Conservation (phyloP, 1,139 yeast species). For the Suhomyces terraborum region DNA sequence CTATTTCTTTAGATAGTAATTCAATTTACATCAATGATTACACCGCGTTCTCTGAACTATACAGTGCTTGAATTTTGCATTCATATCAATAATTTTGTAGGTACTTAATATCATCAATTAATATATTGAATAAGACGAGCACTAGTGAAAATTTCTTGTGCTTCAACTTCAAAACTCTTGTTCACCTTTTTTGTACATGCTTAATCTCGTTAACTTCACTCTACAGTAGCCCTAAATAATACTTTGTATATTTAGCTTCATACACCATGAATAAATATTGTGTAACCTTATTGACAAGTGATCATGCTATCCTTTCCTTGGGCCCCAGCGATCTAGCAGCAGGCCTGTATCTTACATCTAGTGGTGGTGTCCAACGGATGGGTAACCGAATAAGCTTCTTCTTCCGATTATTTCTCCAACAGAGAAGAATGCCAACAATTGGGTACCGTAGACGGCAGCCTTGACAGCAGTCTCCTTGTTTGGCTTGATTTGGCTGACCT, state of each 20-base stretch:
- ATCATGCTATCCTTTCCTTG: constrained; percentile 2
- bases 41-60: no score
- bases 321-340: constrained; percentile 2
- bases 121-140: no score
- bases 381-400: constrained; percentile 88
- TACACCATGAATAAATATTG: constrained; percentile 6
- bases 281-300: constrained; percentile 6
- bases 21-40: no score
- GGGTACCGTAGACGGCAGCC: constrained; percentile 78
- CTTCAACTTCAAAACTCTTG: not conserved
- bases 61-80: no score
- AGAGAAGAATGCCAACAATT: constrained; percentile 87
- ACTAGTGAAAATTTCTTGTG: no score
- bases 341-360: constrained; percentile 9
- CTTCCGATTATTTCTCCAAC: constrained; percentile 97
- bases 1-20: no score
- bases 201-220: not conserved
- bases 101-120: no score
- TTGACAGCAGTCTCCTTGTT: constrained; percentile 60
- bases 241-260: constrained; percentile 3
- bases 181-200: not conserved
- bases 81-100: no score
- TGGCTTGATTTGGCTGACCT: constrained; percentile 50
- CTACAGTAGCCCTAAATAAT: not conserved
- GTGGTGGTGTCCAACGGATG: constrained; percentile 44